Evolutionary conservation across 768 basidiomycete species (phyloP), one percentile per base, ranked within the genome.

Genomic region (Lentinula edodes): DNA sequence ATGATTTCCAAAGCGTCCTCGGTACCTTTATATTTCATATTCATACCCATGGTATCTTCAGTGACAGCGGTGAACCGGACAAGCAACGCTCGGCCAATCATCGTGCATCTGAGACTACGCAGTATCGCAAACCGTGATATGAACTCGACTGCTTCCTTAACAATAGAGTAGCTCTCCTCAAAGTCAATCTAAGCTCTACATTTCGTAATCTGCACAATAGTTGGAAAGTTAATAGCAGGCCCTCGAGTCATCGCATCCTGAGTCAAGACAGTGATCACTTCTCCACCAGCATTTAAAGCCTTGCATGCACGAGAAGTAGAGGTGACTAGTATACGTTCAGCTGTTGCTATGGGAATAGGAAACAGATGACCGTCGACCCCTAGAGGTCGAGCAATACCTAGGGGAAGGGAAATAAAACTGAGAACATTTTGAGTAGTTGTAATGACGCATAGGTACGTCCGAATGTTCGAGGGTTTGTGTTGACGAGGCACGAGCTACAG

Each of bases 31-130:
- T 90, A 92, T 70, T 98, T 97, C 97, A 98, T 99, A 80, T 99
- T 99, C 97, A 99, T 99, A 16, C 97, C 97, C 96, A 98, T 99
- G 45, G 97, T 95, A 69, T 98, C 96, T 36, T 95, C 97, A 0
- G 97, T 98, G 59, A 85, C 87, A 13, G 95, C 97, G 62, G 91
- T 90, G 70, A 99, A 98, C 52, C 97, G 85, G 23, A 98, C 87
- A 71, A 88, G 98, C 42, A 99, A 77, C 42, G 94, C 95, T 45
- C 97, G 84, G 5, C 97, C 97, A 6, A 97, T 96, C 72, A 98
- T 77, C 5, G 89, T 91, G 52, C 88, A 88, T 81, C 95, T 96
- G 67, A 98, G 78, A 60, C 81, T 82, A 74, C 89, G 87, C 55
- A 99, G 73, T 70, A 88, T 85, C 5, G 95, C 96, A 69, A 98